Evolutionary conservation across 2,329 filamentous ascomycete species (phyloP).

Genomic region (Pleoardoris graminearum): DNA sequence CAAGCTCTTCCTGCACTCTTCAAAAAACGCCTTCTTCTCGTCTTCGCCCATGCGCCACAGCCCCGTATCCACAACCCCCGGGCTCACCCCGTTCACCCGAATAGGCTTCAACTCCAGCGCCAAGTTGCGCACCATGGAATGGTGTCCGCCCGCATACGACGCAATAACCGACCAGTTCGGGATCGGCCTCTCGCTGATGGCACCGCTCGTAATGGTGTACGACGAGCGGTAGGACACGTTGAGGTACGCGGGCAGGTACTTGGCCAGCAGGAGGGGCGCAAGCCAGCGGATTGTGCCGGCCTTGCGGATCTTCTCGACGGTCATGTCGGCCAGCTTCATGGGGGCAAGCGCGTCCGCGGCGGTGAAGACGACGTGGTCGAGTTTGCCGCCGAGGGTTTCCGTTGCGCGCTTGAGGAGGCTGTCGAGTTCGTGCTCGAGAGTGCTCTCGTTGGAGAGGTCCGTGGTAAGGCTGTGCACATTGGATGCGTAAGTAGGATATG

Average conservation of each 20-base stretch:
- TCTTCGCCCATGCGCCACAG: slow-evolving; percentile 45
- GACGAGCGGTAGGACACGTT: slow-evolving; percentile 49
- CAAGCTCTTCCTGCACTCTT: slow-evolving; percentile 23
- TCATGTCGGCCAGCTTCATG: slow-evolving; percentile 48
- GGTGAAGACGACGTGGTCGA: slow-evolving; percentile 63
- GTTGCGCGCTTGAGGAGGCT: slow-evolving; percentile 48
- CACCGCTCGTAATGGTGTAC: slow-evolving; percentile 62
- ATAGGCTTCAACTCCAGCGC: slow-evolving; percentile 67
- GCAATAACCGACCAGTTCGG: slow-evolving; percentile 57
- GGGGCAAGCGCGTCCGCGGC: slow-evolving; percentile 55
- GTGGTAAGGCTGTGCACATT: slow-evolving; percentile 52
- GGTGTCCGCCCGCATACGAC: slow-evolving; percentile 55
- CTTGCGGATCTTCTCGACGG: slow-evolving; percentile 46
- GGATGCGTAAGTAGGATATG: slow-evolving; percentile 49
- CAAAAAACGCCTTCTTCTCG: slow-evolving; percentile 28
- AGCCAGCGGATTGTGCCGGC: slow-evolving; percentile 57
- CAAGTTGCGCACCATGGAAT: slow-evolving; percentile 59
- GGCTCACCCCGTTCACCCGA: slow-evolving; percentile 64
- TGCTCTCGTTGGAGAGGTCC: slow-evolving; percentile 53
- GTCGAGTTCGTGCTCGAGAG: slow-evolving; percentile 54
- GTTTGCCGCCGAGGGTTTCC: slow-evolving; percentile 30
- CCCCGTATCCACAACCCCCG: slow-evolving; percentile 56
- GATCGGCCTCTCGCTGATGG: slow-evolving; percentile 55
- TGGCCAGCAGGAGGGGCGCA: slow-evolving; percentile 57
- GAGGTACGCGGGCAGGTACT: slow-evolving; percentile 53